Conservation (phyloP, 2,329 filamentous ascomycete genomes). For the Aspergillus tubingensis region DNA sequence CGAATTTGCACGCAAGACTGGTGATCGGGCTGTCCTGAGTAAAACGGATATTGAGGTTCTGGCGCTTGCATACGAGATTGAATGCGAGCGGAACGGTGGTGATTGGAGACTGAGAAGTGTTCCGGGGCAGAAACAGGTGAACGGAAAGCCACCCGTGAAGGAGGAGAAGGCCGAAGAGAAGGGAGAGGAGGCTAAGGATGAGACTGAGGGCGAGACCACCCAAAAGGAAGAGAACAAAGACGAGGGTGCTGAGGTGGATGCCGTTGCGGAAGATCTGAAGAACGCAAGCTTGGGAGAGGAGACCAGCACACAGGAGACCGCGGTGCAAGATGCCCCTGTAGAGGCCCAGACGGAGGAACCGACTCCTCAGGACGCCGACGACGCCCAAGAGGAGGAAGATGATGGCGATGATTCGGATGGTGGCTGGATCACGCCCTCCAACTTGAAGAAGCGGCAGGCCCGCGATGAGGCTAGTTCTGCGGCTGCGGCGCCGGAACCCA, state of each 20-base stretch:
- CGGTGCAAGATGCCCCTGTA: constrained; percentile 20
- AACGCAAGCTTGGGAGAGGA: constrained; percentile 30
- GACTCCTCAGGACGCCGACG: not conserved
- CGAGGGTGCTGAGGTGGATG: constrained; percentile 28
- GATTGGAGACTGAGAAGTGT: constrained; percentile 79
- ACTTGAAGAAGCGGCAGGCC: constrained; percentile 80
- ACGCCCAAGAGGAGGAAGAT: constrained; percentile 28
- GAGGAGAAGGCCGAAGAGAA: constrained; percentile 36
- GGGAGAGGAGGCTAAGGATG: constrained; percentile 16
- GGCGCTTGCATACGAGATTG: constrained; percentile 90
- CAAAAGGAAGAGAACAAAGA: constrained; percentile 22
- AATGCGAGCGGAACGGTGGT: constrained; percentile 85
- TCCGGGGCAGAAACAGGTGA: constrained; percentile 76
- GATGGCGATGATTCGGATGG: constrained; percentile 56
- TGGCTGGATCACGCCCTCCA: constrained; percentile 92
- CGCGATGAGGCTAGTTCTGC: constrained; percentile 59
- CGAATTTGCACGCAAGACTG: constrained; percentile 85
- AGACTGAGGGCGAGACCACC: not conserved
- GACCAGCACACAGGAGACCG: constrained; percentile 4
- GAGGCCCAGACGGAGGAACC: constrained; percentile 17
- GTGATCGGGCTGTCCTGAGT: constrained; percentile 85
- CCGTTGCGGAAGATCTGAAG: constrained; percentile 32
- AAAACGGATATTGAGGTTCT: constrained; percentile 85
- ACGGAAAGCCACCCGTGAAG: constrained; percentile 64
- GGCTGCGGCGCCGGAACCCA: constrained; percentile 55